Base-by-base conservation (phyloP, 2,329 filamentous ascomycete genomes). In the Aureobasidium namibiae region DNA sequence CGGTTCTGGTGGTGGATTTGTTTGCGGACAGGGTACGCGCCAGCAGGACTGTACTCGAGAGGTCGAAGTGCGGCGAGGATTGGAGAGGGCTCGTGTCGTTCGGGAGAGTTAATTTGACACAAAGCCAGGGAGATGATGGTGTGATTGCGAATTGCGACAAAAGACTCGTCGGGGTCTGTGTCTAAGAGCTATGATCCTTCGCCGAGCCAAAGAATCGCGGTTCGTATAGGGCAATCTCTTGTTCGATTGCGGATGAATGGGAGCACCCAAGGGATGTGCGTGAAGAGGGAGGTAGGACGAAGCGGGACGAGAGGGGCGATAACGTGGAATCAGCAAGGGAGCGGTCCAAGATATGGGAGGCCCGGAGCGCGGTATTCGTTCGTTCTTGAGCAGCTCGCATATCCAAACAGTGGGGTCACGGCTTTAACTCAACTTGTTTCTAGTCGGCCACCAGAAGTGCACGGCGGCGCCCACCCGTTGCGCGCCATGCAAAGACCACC, bases 301-400 rank as follows among this genome's bases (percentile, higher is more conserved):
- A 29, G 29, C 38, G 52, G 18, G 52, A 36, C 6, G 29, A 24
- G 13, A 41, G 48, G 38, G 6, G 26, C 6, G 18, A 39, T 14
- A 54, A 54, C 50, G 52, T 56, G 52, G 38, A 56, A 41, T 56
- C 52, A 14, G 52, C 52, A 56, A 56, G 52, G 52, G 52, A n/a
- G 21, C n/a, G 18, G 52, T 24, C 21, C 34, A 42, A 45, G 39
- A 36, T 34, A 56, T 44, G 52, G 36, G 29, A 50, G 24, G 44
- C 7, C 26, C 26, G 14, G 34, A 33, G 44, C 44, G 50, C 42
- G 50, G 36, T 54, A 54, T 54, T 54, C 16, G 21, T 41, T 41
- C 50, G 50, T 54, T 42, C 36, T 45, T 45, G 29, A 14, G 52
- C 29, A 44, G 52, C 18, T 24, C 29, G 52, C 50, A 54, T 54